A percentile compares a stretch with the other conserved stretches of the same genome.
These are phyloP conservation scores for Russula sp. DNA, from an alignment of 768 basidiomycete species.

Conservation along the genomic window DNA sequence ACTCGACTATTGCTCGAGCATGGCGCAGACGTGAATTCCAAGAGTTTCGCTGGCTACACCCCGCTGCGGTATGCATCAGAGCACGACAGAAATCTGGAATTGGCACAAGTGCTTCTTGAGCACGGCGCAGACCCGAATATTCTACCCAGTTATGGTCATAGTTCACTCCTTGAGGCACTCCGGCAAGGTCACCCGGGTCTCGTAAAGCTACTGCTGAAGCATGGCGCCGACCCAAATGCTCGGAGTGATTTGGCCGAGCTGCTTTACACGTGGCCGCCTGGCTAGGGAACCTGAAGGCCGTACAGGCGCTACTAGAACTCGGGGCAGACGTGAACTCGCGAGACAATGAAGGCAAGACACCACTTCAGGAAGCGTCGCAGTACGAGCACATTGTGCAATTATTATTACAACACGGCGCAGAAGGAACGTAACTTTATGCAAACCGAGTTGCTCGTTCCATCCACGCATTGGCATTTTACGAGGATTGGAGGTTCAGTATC, in stretches of 20 bases:
- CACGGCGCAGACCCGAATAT: not conserved
- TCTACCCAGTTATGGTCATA: rapidly evolving
- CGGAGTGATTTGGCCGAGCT: not conserved
- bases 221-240: not conserved
- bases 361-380: not conserved
- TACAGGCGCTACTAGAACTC: not conserved
- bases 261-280: not conserved
- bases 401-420: not conserved
- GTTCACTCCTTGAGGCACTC: not conserved
- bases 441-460: too few relatives aligned
- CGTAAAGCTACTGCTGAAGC: not conserved
- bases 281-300: not conserved
- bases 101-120: not conserved
- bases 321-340: not conserved
- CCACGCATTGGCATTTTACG: too few relatives aligned
- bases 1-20: not conserved
- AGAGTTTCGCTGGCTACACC: not conserved
- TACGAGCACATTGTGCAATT: not conserved
- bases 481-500: too few relatives aligned
- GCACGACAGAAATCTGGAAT: not conserved
- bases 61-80: not conserved
- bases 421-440: not conserved
- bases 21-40: not conserved
- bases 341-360: not conserved
- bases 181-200: not conserved